Evolutionary conservation across 352 stramenopile species (phyloP).

Genomic region (Phytophthora pinifolia): DNA sequence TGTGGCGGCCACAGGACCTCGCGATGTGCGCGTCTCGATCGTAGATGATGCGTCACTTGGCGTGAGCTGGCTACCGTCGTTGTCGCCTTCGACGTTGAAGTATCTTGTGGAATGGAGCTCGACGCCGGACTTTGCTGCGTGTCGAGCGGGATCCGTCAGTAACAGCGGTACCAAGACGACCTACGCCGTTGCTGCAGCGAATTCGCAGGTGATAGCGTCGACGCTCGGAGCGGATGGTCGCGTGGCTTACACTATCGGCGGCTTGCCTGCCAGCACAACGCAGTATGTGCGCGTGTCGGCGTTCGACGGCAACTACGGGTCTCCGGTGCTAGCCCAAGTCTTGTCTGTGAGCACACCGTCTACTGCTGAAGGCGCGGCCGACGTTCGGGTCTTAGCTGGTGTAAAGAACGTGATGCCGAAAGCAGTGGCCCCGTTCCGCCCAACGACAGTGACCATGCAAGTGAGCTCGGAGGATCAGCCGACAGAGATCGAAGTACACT

Average conservation of each 20-base stretch:
- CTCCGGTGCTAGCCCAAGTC: conserved; percentile 52
- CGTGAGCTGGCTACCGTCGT: conserved; percentile 59
- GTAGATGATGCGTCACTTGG: conserved; percentile 64
- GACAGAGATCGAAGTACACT: conserved; percentile 78
- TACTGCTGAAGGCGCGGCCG: conserved; percentile 13
- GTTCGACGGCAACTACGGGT: conserved; percentile 86
- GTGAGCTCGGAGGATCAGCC: conserved; percentile 75
- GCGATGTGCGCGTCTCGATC: conserved; percentile 54
- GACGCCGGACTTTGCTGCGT: conserved; percentile 25
- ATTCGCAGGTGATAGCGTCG: conserved; percentile 51
- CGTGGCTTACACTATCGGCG: conserved; percentile 76
- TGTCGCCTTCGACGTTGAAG: conserved; percentile 37
- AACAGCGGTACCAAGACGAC: conserved; percentile 22
- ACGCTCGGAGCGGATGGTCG: conserved; percentile 20
- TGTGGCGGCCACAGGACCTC: conserved; percentile 51
- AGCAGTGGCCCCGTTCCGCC: conserved; percentile 66
- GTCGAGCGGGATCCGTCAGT: conserved; percentile 28
- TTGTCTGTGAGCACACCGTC: conserved; percentile 28
- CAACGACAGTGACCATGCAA: conserved; percentile 66
- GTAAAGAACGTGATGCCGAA: conserved; percentile 43
- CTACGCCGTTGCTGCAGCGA: conserved; percentile 51
- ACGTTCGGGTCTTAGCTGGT: conserved; percentile 10
- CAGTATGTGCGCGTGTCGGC: conserved; percentile 92
- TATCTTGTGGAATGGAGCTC: conserved; percentile 89
- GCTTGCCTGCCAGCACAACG: conserved; percentile 66